Evolutionary conservation across 257 asterid genomes (phyloP).

Genomic region (Fraxinus pennsylvanica): DNA sequence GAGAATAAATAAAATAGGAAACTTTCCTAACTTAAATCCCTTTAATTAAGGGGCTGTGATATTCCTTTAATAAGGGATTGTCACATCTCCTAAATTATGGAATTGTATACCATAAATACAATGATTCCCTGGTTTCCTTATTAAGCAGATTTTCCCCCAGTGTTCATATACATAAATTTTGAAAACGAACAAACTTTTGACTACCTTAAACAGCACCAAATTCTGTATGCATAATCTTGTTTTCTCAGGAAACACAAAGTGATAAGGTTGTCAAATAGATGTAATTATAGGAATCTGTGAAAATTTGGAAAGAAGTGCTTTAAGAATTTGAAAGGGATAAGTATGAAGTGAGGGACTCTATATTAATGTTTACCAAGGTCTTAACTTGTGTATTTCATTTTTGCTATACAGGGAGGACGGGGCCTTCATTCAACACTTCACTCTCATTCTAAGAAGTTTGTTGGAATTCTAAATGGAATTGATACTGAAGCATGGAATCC

Average conservation of each 20-base stretch:
- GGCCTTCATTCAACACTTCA: conserved; percentile 78
- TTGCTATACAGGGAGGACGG: conserved; percentile 71
- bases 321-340: background rate
- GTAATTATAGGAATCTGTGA: background rate
- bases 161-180: background rate
- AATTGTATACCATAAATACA: too few relatives aligned
- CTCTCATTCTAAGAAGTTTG: conserved; percentile 76
- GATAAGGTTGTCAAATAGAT: background rate
- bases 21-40: too few relatives aligned
- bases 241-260: background rate
- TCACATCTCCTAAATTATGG: too few relatives aligned
- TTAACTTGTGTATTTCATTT: conserved; percentile 6
- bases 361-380: background rate
- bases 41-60: too few relatives aligned
- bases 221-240: background rate
- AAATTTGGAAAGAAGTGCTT: background rate
- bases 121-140: too few relatives aligned
- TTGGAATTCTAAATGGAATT: conserved; percentile 91
- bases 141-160: too few relatives aligned
- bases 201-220: background rate
- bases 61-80: too few relatives aligned
- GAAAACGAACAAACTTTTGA: background rate
- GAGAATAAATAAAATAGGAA: too few relatives aligned
- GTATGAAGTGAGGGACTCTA: background rate
- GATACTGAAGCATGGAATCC: conserved; percentile 97